Base-by-base conservation (phyloP, 2,329 filamentous ascomycete species). In the Elsinoe australis region DNA sequence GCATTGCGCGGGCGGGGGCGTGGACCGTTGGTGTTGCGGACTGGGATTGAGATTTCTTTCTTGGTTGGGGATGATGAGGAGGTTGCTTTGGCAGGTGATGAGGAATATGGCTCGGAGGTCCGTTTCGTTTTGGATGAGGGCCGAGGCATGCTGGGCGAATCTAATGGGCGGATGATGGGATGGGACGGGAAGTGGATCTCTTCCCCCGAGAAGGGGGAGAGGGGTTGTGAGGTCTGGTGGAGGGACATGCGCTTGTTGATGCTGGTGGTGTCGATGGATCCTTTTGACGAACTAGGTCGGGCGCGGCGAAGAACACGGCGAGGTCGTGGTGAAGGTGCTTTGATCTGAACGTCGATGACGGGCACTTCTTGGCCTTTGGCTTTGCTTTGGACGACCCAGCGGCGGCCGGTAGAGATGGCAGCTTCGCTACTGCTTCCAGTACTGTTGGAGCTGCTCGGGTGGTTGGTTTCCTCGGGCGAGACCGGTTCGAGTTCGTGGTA, bases 301-400 rank as follows among this genome's bases (percentile, higher is more conserved):
- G 49, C 49, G 18, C 49, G 48, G 22, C 49, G 46, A 3, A 53
- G 49, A 5, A 32, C 28, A 8, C 46, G 47, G 5, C 49, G 49
- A 15, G 45, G 49, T 22, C 44, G 41, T 18, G 46, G 48, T 32
- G 51, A 50, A 44, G 51, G 41, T 3, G 41, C 8, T 47, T 39
- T 41, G 17, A 51, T 39, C 31, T 51, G 47, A 2, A 50, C 49
- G n/a, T 53, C 51, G n/a, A 53, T 51, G 33, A 53, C 39, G 10
- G 50, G 48, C 6, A 51, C 39, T 15, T 44, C 39, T 18, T 22
- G 6, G 44, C 32, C 32, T 46, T 14, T 24, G 15, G 46, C 24
- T 34, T 47, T 47, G 10, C 26, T 34, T 7, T 35, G 22, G 15
- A 48, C 46, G 12, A 44, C 28, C 39, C 39, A 44, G 18, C 28